These are phyloP conservation scores for Septoria linicola DNA, from an alignment of 2,329 filamentous ascomycete species.

Conservation along the genomic window DNA sequence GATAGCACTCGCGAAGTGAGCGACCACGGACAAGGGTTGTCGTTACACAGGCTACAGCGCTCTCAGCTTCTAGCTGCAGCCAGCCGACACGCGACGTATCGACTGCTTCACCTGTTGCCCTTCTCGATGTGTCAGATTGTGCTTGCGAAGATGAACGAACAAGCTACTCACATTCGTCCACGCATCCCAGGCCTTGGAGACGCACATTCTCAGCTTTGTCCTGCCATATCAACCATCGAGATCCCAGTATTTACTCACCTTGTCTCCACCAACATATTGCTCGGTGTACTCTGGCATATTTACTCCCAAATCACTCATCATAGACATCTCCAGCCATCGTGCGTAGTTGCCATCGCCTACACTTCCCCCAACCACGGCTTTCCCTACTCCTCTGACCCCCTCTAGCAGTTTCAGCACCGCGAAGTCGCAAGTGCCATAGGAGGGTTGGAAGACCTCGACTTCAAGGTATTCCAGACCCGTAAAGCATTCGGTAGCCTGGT, in stretches of 20 bases:
- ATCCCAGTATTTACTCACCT: slow-evolving; percentile 10
- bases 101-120: too few species aligned
- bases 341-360: slow-evolving; percentile 44
- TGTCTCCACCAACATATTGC: slow-evolving; percentile 24
- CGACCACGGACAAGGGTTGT: too few species aligned
- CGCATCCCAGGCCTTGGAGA: slow-evolving; percentile 8
- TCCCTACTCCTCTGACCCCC: slow-evolving; percentile 47
- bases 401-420: slow-evolving; percentile 47
- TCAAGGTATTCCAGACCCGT: slow-evolving; percentile 48
- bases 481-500: slow-evolving; percentile 46
- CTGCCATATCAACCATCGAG: slow-evolving; percentile 9
- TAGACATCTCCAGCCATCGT: slow-evolving; percentile 45
- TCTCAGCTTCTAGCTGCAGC: too few species aligned
- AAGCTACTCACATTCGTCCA: slow-evolving; percentile 10
- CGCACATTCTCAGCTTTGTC: slow-evolving; percentile 4
- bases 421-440: slow-evolving; percentile 46
- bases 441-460: slow-evolving; percentile 51
- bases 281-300: slow-evolving; percentile 30
- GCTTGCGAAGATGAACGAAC: too few species aligned
- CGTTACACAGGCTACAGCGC: too few species aligned
- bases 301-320: slow-evolving; percentile 42
- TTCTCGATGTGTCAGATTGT: too few species aligned
- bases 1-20: too few species aligned
- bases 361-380: slow-evolving; percentile 46
- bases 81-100: too few species aligned